phyloP scores from a whole-genome alignment of 495 filamentous ascomycete species.

The Astrothelium macrocarpum region DNA sequence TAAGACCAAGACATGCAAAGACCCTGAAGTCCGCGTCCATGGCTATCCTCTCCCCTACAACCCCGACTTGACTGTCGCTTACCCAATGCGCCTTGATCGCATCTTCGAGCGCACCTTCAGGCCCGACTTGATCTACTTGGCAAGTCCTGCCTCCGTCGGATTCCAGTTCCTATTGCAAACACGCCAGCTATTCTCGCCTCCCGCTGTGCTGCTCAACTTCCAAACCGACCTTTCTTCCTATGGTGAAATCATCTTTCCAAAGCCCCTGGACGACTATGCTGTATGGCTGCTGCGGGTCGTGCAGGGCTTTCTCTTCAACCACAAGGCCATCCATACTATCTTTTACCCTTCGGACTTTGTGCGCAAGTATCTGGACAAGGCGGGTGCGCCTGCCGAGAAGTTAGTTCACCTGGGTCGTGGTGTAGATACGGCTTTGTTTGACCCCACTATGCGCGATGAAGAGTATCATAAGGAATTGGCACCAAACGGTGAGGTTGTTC shows the following conservation, averaged over 20 bases:
- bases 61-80: conserved; percentile 52
- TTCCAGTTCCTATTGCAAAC: conserved; percentile 55
- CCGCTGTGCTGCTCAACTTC: conserved; percentile 51
- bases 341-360: conserved; percentile 54
- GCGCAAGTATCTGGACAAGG: conserved; percentile 43
- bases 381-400: conserved; percentile 40
- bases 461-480: conserved; percentile 40
- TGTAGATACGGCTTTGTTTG: conserved; percentile 50
- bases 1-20: conserved; percentile 15
- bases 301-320: conserved; percentile 50
- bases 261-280: conserved; percentile 44
- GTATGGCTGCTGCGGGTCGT: conserved; percentile 45
- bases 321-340: conserved; percentile 46
- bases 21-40: conserved; percentile 42
- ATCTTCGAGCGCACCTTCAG: conserved; percentile 44
- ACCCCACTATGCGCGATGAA: conserved; percentile 39
- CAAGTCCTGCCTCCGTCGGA: conserved; percentile 53
- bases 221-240: conserved; percentile 58
- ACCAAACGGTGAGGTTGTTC: conserved; percentile 48
- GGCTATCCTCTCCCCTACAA: conserved; percentile 57
- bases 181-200: conserved; percentile 42
- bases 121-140: conserved; percentile 52
- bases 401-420: conserved; percentile 48
- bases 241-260: conserved; percentile 50
- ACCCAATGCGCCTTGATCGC: conserved; percentile 48